phyloP scores from a whole-genome alignment of 2,329 filamentous ascomycete species.

The Apiospora sp. region DNA sequence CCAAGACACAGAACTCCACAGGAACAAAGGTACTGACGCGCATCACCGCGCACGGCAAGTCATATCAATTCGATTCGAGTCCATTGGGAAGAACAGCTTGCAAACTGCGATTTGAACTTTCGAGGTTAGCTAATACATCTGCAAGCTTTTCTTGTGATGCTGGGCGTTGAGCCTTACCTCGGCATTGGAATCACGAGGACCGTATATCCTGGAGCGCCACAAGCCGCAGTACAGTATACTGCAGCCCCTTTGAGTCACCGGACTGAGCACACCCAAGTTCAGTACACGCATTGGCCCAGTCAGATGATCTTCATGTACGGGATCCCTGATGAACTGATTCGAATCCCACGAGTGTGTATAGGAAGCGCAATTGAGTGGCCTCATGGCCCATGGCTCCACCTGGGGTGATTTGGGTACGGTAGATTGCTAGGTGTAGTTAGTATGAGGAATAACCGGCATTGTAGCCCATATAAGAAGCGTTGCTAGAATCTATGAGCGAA shows the following conservation, averaged over 20 bases:
- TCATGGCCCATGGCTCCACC: no score
- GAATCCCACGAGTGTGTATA: not conserved
- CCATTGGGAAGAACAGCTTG: not conserved
- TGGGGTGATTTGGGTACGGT: no score
- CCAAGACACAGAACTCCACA: not conserved
- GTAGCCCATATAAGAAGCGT: no score
- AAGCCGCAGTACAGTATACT: not conserved
- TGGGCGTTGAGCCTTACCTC: not conserved
- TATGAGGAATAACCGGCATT: no score
- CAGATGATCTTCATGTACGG: not conserved
- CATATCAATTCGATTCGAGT: not conserved
- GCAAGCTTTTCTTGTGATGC: not conserved
- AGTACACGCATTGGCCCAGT: not conserved
- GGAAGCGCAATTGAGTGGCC: not conserved
- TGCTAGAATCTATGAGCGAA: not conserved
- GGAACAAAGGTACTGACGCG: not conserved
- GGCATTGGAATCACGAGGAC: not conserved
- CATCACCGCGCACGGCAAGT: not conserved
- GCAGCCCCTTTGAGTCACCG: not conserved
- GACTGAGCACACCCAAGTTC: not conserved
- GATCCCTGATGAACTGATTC: not conserved
- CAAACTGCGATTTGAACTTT: not conserved
- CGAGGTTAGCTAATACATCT: not conserved
- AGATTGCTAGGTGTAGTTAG: no score
- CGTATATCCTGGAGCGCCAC: not conserved